phyloP scores from a whole-genome alignment of 2,329 filamentous ascomycete species.

The Neofusicoccum sp. region DNA sequence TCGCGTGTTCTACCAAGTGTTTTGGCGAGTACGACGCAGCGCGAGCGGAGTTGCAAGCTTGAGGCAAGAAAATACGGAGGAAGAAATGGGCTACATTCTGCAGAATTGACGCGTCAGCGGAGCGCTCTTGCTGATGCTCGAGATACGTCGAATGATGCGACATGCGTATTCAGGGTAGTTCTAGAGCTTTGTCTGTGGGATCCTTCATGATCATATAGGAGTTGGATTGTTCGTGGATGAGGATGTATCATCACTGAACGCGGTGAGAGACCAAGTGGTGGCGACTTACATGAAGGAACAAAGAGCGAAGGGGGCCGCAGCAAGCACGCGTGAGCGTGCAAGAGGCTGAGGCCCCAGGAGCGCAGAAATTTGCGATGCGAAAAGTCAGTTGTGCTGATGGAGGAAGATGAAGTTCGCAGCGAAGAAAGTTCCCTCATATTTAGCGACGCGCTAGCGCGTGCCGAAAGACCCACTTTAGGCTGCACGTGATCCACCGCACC shows the following conservation, averaged over 20 bases:
- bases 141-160: neutral
- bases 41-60: neutral
- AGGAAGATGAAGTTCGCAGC: neutral
- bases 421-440: neutral
- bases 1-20: no score
- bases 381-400: neutral
- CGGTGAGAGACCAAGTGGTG: neutral
- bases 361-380: neutral
- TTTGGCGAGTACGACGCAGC: no score
- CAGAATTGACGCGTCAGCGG: neutral
- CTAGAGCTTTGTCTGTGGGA: constrained; percentile 46
- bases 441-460: constrained; percentile 9
- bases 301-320: neutral
- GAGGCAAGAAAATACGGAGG: neutral
- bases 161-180: constrained; percentile 54
- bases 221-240: constrained; percentile 40
- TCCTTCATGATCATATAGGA: constrained; percentile 57
- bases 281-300: constrained; percentile 5
- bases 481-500: neutral
- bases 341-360: neutral
- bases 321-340: neutral
- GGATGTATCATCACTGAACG: constrained; percentile 18
- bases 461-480: neutral
- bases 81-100: neutral
- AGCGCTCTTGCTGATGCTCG: neutral